Evolutionary conservation across 2,329 filamentous ascomycete species (phyloP).

Genomic region (Diaporthe caulivora): DNA sequence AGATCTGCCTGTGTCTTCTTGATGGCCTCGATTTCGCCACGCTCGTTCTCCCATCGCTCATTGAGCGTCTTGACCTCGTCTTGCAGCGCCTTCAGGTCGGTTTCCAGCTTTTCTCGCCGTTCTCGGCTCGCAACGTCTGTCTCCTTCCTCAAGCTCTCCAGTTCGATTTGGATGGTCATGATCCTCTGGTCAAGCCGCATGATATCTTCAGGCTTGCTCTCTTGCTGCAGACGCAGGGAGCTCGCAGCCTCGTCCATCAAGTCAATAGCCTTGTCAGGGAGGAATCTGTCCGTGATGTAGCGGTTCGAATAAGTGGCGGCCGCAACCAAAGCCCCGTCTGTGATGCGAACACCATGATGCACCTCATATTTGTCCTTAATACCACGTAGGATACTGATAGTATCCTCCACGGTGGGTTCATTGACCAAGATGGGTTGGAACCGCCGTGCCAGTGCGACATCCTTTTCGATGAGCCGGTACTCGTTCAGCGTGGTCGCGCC

Average conservation of each 20-base stretch:
- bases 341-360: slow-evolving; percentile 95
- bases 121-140: slow-evolving; percentile 91
- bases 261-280: slow-evolving; percentile 98
- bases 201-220: slow-evolving; percentile 96
- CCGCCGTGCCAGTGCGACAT: slow-evolving; percentile 89
- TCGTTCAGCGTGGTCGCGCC: slow-evolving; percentile 94
- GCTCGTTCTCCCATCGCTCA: slow-evolving; percentile 90
- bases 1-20: slow-evolving; percentile 91
- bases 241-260: slow-evolving; percentile 96
- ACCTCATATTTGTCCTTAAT: slow-evolving; percentile 99
- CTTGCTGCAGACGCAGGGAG: slow-evolving; percentile 90
- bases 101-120: slow-evolving; percentile 86
- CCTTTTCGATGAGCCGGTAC: slow-evolving; percentile 94
- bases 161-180: slow-evolving; percentile 96
- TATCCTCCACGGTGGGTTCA: slow-evolving; percentile 91
- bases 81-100: slow-evolving; percentile 80
- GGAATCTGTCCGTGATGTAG: slow-evolving; percentile 95
- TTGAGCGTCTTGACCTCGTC: slow-evolving; percentile 81
- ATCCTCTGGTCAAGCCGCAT: slow-evolving; percentile 93
- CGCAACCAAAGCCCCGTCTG: slow-evolving; percentile 90
- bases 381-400: slow-evolving; percentile 92
- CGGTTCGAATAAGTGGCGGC: slow-evolving; percentile 93
- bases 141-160: slow-evolving; percentile 94
- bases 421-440: slow-evolving; percentile 97
- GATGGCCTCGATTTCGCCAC: slow-evolving; percentile 84